Percentiles rank a stretch among this genome's conserved stretches.
Conservation (phyloP, 2,329 filamentous ascomycete genomes). For the Fusarium euwallaceae region DNA sequence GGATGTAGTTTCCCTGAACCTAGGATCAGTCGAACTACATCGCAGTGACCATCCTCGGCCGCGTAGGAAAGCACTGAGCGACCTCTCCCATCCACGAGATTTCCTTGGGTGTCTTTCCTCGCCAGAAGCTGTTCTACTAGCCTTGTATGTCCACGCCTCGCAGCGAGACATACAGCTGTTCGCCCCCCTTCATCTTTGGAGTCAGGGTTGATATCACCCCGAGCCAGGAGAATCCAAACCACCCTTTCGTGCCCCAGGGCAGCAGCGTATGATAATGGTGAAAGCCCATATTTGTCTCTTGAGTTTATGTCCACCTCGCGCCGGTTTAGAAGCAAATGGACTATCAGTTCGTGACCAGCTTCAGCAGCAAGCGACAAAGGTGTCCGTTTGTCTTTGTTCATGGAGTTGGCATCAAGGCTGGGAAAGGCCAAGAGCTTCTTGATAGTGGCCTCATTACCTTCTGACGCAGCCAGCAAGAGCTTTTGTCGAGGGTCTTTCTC, state of each 20-base stretch:
- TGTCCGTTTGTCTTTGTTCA: neutral
- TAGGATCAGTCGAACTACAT: neutral
- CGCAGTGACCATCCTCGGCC: neutral
- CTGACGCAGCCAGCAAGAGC: neutral
- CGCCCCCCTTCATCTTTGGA: neutral
- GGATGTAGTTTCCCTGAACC: neutral
- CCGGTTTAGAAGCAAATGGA: neutral
- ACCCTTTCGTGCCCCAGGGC: neutral
- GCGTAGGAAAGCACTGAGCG: conserved; percentile 13
- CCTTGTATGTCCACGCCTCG: neutral
- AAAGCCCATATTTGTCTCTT: neutral
- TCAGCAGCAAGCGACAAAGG: neutral
- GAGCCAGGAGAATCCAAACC: conserved; percentile 4
- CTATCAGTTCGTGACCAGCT: neutral
- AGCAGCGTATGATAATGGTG: neutral
- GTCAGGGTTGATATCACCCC: accelerated
- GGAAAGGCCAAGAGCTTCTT: neutral
- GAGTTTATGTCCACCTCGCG: neutral
- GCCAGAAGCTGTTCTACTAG: neutral
- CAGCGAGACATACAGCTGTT: neutral
- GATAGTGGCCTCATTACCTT: neutral
- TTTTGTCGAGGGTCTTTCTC: neutral
- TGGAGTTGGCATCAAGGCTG: neutral
- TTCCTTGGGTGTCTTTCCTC: conserved; percentile 5
- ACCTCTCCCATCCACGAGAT: neutral